Base-by-base conservation (phyloP, 805 yeast genomes). In the Yarrowia deformans region DNA sequence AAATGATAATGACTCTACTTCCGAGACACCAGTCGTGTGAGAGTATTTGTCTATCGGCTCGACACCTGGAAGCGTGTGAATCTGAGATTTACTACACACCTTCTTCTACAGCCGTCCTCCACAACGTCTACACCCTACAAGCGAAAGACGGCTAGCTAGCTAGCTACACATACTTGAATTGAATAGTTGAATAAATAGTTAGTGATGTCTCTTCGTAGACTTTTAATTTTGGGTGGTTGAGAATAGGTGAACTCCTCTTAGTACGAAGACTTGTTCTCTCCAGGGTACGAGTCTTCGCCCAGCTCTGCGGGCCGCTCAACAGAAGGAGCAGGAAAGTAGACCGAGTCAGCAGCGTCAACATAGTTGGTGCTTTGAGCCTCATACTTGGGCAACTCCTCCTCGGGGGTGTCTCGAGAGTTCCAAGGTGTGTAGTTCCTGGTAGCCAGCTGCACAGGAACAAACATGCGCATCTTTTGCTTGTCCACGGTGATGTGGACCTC, bases 311-410 rank as follows among this genome's bases (percentile, higher is more conserved):
- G 18, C 10, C n/a, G 64, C 49, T 29, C 49, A 3, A 45, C n/a
- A 2, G 66, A n/a, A 1, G 66, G 66, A 13, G 52, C 40, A 13
- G 52, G 66, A 14, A 60, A 43, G 45, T 60, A 60, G 32, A 60
- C 52, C 3, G 66, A 60, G 37, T 60, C 32, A 8, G 52, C 10
- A 8, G 56, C 68, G 10, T 63, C 68, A 5, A 35, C 35, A n/a
- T 37, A 48, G 39, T 10, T 37, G 32, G 56, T 16, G 29, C 48
- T 19, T 48, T 63, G 56, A n/a, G 56, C 56, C 56, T 63, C 68
- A 23, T 63, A 63, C 46, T 63, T 63, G 45, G 68, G 68, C 68
- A 63, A 23, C 46, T 63, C 68, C 48, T 63, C 68, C 39, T 16
- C 68, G 8, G 55, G 55, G 2, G 66, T 34, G 56, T 40, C 68